Percentiles rank a stretch among this genome's conserved stretches.
Conservation (phyloP, 257 asterid genomes). For the Apocynum venetum region DNA sequence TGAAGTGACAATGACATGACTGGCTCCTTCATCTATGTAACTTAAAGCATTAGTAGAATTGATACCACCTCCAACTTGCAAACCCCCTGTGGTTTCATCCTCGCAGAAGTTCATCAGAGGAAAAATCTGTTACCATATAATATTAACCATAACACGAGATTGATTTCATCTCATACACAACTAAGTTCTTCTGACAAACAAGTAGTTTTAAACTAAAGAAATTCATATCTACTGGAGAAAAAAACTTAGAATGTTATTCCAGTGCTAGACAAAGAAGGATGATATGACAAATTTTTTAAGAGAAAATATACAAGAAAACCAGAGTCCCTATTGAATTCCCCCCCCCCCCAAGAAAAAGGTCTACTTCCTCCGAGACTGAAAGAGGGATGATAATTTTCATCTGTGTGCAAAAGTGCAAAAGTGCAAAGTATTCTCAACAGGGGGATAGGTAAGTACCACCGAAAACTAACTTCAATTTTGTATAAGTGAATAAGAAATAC, state of each 20-base stretch:
- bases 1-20: slow-evolving; percentile 95
- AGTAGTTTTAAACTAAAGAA: neutral
- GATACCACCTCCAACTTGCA: slow-evolving; percentile 99
- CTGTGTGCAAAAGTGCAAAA: neutral
- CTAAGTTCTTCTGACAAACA: neutral
- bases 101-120: slow-evolving; percentile 36
- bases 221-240: neutral
- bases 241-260: neutral
- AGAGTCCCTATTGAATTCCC: too few relatives aligned
- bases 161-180: slow-evolving; percentile 3
- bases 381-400: neutral
- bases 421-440: neutral
- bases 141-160: slow-evolving; percentile 22
- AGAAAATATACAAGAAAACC: neutral
- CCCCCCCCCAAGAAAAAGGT: too few relatives aligned
- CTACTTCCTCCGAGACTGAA: neutral
- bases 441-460: neutral
- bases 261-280: neutral
- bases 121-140: slow-evolving; percentile 25
- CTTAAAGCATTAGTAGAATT: slow-evolving; percentile 66
- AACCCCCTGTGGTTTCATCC: slow-evolving; percentile 69
- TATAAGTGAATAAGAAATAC: neutral
- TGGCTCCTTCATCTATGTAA: slow-evolving; percentile 90
- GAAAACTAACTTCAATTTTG: neutral
- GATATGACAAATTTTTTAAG: neutral